Conservation (phyloP, 1,284 basidiomycete species). For the Moesziomyces sp. region DNA sequence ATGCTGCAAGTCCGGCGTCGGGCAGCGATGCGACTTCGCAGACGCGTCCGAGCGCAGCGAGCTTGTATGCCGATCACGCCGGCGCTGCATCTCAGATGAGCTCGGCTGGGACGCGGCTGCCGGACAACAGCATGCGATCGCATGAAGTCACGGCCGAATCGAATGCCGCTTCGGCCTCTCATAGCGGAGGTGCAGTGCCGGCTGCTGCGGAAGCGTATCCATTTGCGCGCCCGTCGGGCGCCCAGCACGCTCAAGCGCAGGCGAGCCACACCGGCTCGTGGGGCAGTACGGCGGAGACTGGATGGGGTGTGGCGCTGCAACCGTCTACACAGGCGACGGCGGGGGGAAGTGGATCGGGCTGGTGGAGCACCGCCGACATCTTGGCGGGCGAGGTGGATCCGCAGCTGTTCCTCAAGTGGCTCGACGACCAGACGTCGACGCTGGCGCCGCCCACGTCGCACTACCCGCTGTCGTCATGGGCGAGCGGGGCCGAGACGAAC, state of each 20-base stretch:
- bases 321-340: slow-evolving; percentile 15
- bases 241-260: not conserved
- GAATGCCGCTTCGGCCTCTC: too few species aligned
- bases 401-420: slow-evolving; percentile 45
- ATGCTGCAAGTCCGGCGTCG: not conserved
- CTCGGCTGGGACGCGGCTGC: too few species aligned
- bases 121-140: too few species aligned
- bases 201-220: not conserved
- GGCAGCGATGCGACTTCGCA: slow-evolving; percentile 5
- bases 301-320: slow-evolving; percentile 8
- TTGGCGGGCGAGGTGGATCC: slow-evolving; percentile 49
- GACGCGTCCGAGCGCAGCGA: not conserved
- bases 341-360: slow-evolving; percentile 26
- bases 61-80: slow-evolving; percentile 1
- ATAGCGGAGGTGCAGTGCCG: slow-evolving; percentile 1
- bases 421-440: slow-evolving; percentile 45
- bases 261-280: not conserved
- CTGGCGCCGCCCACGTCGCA: slow-evolving; percentile 40
- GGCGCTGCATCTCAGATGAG: not conserved
- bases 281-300: slow-evolving; percentile 3
- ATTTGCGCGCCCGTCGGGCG: slow-evolving; percentile 3
- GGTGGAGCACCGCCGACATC: slow-evolving; percentile 51
- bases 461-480: slow-evolving; percentile 41
- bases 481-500: slow-evolving; percentile 8
- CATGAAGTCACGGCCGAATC: too few species aligned